Evolutionary conservation across 805 yeast genomes (phyloP).

Genomic region (Cyberlindnera japonica): DNA sequence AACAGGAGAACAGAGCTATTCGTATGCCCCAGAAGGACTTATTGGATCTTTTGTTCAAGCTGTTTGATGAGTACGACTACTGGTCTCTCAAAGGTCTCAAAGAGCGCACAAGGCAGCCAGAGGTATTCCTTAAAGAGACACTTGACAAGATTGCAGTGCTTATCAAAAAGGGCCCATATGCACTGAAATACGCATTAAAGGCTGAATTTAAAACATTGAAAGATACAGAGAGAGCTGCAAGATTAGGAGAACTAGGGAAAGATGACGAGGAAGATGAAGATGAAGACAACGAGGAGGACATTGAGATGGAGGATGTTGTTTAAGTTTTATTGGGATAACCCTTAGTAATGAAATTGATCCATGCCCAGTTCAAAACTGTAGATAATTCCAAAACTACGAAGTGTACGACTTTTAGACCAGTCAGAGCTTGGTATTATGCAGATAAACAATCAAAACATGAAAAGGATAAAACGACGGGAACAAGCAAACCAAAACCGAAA

Average conservation of each 20-base stretch:
- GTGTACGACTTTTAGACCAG: too few species aligned
- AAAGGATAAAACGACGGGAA: too few species aligned
- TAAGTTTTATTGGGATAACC: too few species aligned
- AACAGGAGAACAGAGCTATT: conserved; percentile 77
- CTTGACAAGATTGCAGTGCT: conserved; percentile 84
- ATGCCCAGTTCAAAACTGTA: too few species aligned
- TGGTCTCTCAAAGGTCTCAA: conserved; percentile 94
- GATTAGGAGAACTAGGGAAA: conserved; percentile 48
- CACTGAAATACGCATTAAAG: conserved; percentile 83
- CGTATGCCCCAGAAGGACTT: conserved; percentile 92
- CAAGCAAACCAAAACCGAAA: too few species aligned
- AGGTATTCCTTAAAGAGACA: conserved; percentile 84
- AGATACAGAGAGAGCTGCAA: conserved; percentile 72
- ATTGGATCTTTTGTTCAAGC: conserved; percentile 78
- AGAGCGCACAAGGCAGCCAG: conserved; percentile 95
- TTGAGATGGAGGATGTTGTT: conserved; percentile 74
- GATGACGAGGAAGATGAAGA: conserved; percentile 41
- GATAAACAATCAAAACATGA: too few species aligned
- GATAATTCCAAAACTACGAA: too few species aligned
- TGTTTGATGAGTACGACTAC: conserved; percentile 93
- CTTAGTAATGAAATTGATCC: too few species aligned
- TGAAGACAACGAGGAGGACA: conserved; percentile 63
- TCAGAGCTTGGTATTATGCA: too few species aligned
- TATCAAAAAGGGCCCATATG: conserved; percentile 94
- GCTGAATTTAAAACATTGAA: conserved; percentile 81